Percentiles rank a stretch among this genome's conserved stretches.
Evolutionary conservation across 352 stramenopile genomes (phyloP).

Genomic region (Phytophthora nicotianae): DNA sequence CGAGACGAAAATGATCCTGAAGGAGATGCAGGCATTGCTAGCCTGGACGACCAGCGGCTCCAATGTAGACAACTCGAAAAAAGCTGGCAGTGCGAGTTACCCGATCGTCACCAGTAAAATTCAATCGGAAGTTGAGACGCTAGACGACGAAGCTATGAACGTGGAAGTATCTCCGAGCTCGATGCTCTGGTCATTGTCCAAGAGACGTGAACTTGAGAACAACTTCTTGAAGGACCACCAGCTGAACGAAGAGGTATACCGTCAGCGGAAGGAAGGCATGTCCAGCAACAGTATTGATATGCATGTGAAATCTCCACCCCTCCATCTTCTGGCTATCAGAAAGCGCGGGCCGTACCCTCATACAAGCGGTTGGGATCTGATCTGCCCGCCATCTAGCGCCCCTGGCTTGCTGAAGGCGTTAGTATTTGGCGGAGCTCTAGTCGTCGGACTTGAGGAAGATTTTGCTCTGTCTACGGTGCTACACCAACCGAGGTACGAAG

Average conservation of each 20-base stretch:
- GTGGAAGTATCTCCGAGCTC: conserved; percentile 40
- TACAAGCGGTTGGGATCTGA: conserved; percentile 72
- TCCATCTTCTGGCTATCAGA: conserved; percentile 55
- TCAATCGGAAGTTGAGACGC: conserved; percentile 1
- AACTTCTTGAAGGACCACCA: conserved; percentile 63
- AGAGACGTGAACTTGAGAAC: conserved; percentile 34
- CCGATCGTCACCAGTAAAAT: conserved; percentile 22
- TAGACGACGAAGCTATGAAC: conserved; percentile 15
- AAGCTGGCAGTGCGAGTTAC: conserved; percentile 25
- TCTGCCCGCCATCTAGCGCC: conserved; percentile 50
- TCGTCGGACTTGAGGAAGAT: conserved; percentile 77
- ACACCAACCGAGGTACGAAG: conserved; percentile 45
- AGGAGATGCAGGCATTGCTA: conserved; percentile 56
- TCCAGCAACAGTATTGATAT: conserved; percentile 6
- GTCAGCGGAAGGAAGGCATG: conserved; percentile 28
- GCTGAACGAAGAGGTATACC: conserved; percentile 54
- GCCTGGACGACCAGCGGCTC: conserved; percentile 48
- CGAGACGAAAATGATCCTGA: conserved; percentile 56
- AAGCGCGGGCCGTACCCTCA: conserved; percentile 47
- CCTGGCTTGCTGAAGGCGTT: conserved; percentile 61
- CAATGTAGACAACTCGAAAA: not conserved
- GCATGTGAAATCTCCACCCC: conserved; percentile 6
- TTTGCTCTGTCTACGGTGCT: conserved; percentile 60
- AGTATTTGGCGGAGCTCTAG: conserved; percentile 68
- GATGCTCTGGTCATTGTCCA: conserved; percentile 61